A percentile compares a stretch with the other conserved stretches of the same genome.
These are phyloP conservation scores for Ustilaginoidea virens DNA, from an alignment of 2,329 filamentous ascomycete species.

Conservation along the genomic window DNA sequence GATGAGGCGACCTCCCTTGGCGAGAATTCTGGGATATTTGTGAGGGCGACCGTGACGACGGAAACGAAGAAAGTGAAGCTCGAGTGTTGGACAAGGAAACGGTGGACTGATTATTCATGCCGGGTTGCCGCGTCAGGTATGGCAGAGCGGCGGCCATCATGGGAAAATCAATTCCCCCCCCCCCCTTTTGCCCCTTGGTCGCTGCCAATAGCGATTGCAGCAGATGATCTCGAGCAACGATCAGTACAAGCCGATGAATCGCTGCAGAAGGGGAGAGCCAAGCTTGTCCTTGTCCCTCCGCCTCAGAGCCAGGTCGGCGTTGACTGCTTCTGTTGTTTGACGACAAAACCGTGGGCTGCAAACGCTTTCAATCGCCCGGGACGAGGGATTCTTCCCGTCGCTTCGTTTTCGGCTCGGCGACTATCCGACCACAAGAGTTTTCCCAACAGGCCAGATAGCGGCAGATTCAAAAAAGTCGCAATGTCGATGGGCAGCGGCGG, in stretches of 20 bases:
- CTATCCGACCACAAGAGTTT: slow-evolving; percentile 2
- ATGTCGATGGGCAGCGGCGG: no score
- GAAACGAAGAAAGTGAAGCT: slow-evolving; percentile 50
- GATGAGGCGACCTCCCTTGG: slow-evolving; percentile 39
- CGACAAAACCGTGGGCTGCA: no score
- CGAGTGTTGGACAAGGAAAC: slow-evolving; percentile 19
- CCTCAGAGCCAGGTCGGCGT: no score
- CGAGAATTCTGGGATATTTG: slow-evolving; percentile 39
- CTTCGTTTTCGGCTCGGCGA: slow-evolving; percentile 2
- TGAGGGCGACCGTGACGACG: slow-evolving; percentile 41
- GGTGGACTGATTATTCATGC: slow-evolving; percentile 20
- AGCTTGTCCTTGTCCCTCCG: no score
- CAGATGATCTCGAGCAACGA: no score
- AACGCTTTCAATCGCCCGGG: no score
- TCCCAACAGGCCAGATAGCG: background rate
- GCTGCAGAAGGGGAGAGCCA: no score
- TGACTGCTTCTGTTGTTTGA: no score
- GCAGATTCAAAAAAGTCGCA: no score
- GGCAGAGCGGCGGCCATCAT: slow-evolving; percentile 27
- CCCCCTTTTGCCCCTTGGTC: no score
- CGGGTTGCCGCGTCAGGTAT: slow-evolving; percentile 23
- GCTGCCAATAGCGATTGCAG: no score
- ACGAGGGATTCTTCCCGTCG: background rate
- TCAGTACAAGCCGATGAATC: no score
- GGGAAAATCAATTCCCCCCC: background rate